Base-by-base conservation (phyloP, 805 yeast genomes). In the Sugiyamaella qingdaonensis region DNA sequence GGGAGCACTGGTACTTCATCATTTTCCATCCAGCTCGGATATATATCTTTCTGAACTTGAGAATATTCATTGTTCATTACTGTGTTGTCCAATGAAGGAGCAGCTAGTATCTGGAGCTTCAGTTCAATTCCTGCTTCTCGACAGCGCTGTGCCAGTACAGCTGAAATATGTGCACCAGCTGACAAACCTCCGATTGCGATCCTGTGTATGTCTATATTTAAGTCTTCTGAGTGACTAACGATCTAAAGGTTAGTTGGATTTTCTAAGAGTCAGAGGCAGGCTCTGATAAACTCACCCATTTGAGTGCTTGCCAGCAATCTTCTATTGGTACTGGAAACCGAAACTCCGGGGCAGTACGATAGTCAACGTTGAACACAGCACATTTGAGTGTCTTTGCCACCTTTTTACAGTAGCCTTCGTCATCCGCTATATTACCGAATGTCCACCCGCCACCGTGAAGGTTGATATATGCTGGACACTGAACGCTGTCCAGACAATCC, bases 291-390 rank as follows among this genome's bases (percentile, higher is more conserved):
- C 21, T 18, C 2, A 16, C 46, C 56, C 49, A 41, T 34, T 18
- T 31, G 42, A 50, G 43, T 10, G 78, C 59, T 51, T 68, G 70
- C 54, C 65, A 73, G 16, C 19, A 9, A n/a, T 68, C 68, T 21
- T 76, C 74, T 34, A 71, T 71, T 42, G 75, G 68, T 9, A 78
- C 75, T 2, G 81, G 81, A 58, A 65, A 77, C 21, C 75, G 75
- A 57, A 64, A 58, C 58, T 77, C 78, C 2, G 81, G 81, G 0
- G 79, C 79, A 51, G 75, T 61, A 34, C 80, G 55, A 61, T 77
- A 77, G 58, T 76, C 79, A 16, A 77, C 74, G 10, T 71, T 64
- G 10, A 77, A 63, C 13, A 75, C 77, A 13, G 34, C 48, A 16
- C 45, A 39, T 13, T 31, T 35, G 37, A 48, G 49, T 7, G 51